phyloP scores from a whole-genome alignment of 202 grass and related monocot species.

The Cymbopogon flexuosus region DNA sequence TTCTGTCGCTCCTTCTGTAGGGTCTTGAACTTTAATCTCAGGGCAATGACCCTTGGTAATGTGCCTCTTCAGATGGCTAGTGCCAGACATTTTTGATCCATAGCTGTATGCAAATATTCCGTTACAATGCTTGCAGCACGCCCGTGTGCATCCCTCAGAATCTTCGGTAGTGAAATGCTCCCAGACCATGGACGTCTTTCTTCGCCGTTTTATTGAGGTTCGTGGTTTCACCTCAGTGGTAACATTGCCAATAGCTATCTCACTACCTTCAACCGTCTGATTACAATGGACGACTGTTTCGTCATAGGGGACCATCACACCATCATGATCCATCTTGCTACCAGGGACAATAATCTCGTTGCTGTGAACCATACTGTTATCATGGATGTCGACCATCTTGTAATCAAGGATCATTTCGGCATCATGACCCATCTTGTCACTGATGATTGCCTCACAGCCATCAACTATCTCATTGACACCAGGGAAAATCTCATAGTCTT shows the following conservation, averaged over 20 bases:
- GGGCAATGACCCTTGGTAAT: constrained; percentile 51
- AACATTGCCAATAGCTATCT: neutral
- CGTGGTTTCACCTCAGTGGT: neutral
- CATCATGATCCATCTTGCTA: neutral
- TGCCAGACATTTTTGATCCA: constrained; percentile 56
- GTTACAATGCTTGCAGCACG: constrained; percentile 73
- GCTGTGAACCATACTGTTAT: neutral
- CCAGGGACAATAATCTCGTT: neutral
- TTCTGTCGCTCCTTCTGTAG: constrained; percentile 10
- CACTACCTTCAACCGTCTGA: constrained; percentile 8
- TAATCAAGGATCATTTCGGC: neutral
- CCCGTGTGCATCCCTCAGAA: constrained; percentile 41
- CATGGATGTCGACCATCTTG: neutral
- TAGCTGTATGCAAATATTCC: constrained; percentile 53
- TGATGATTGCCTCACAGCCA: neutral
- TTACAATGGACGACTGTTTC: neutral
- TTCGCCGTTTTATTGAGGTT: constrained; percentile 24
- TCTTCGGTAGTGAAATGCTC: constrained; percentile 59
- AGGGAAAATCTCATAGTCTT: neutral
- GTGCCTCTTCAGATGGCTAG: constrained; percentile 69
- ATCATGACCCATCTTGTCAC: neutral
- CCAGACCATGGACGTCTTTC: constrained; percentile 66
- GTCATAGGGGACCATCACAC: neutral
- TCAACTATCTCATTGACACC: neutral
- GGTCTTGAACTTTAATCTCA: constrained; percentile 38